Conservation (phyloP, 192 early-diverging fungal genomes). For the Phycomyces blakesleeanus region DNA sequence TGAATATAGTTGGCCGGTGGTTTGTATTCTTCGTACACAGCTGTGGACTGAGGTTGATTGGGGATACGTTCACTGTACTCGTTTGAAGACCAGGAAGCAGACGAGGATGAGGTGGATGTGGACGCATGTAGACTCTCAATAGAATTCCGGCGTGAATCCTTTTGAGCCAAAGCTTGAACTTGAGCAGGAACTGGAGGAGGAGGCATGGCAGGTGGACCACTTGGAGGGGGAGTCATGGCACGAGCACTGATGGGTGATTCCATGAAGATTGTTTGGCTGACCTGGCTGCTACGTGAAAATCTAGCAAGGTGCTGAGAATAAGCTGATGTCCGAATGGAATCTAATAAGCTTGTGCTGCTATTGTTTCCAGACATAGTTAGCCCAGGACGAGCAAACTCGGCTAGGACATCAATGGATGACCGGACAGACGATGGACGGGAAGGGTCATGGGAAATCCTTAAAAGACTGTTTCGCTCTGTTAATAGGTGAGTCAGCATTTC, state of each 20-base stretch:
- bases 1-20: too few relatives aligned
- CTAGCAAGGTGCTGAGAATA: neutral
- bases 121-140: neutral
- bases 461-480: slow-evolving; percentile 16
- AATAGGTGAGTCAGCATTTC: slow-evolving; percentile 21
- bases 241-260: neutral
- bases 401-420: slow-evolving; percentile 12
- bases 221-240: neutral
- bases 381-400: neutral
- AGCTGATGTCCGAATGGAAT: neutral
- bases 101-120: neutral
- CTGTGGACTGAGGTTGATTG: neutral
- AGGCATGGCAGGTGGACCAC: neutral
- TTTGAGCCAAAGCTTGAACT: too few relatives aligned
- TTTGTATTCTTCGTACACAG: too few relatives aligned
- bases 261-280: neutral
- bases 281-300: neutral
- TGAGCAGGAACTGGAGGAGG: neutral
- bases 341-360: slow-evolving; percentile 11
- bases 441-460: neutral
- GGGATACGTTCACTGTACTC: neutral
- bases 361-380: neutral
- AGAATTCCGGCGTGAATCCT: neutral
- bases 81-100: neutral
- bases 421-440: slow-evolving; percentile 6